phyloP scores from a whole-genome alignment of 305 asterid species.

The Withania somnifera region DNA sequence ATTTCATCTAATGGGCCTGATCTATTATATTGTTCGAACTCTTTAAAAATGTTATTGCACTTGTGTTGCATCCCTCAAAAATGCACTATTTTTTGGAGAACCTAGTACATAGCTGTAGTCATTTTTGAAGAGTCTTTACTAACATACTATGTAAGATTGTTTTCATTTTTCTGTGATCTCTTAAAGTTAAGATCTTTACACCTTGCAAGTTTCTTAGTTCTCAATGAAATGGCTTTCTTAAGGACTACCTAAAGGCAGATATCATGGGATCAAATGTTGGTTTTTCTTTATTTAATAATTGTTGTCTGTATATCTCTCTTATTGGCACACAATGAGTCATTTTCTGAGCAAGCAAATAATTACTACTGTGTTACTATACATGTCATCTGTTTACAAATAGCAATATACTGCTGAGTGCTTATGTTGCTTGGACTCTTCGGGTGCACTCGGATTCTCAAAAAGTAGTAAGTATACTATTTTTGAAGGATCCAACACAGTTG shows the following conservation, averaged over 20 bases:
- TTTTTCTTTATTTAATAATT: too few relatives aligned
- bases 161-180: too few relatives aligned
- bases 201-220: constrained; percentile 15
- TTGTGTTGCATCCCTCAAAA: too few relatives aligned
- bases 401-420: not conserved
- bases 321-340: not conserved
- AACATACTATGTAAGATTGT: too few relatives aligned
- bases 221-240: constrained; percentile 9
- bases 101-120: not conserved
- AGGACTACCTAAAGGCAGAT: constrained; percentile 23
- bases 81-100: not conserved
- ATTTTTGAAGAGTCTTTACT: too few relatives aligned
- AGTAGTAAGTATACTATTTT: too few relatives aligned
- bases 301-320: not conserved
- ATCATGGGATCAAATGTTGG: constrained; percentile 35
- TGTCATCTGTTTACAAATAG: not conserved
- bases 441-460: not conserved
- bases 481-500: too few relatives aligned
- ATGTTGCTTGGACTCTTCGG: too few relatives aligned
- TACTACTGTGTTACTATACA: not conserved
- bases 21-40: too few relatives aligned
- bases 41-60: too few relatives aligned
- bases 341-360: not conserved
- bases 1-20: too few relatives aligned
- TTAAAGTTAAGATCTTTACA: not conserved